Evolutionary conservation across 352 stramenopile genomes (phyloP), one percentile per base, ranked within the genome.

Genomic region (Thalassiosira allenii): DNA sequence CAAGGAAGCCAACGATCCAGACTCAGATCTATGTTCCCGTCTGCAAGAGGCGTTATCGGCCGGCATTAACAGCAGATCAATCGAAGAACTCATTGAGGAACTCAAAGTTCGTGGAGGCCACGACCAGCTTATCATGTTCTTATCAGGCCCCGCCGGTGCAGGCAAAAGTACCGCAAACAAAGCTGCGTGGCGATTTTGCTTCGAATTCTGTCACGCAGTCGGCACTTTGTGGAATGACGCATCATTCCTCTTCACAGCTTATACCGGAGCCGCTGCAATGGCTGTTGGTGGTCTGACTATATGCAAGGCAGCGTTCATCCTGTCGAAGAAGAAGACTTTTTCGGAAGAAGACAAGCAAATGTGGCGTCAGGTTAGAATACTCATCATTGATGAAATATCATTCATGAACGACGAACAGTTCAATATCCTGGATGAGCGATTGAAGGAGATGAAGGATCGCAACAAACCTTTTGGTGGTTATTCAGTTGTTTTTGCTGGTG

Each of bases 371-470:
- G 76, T 84, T 25, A 54, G 30, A 30, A 64, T 84, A 22, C 37
- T 84, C 14, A 52, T 84, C 11, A 63, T 79, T 49, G 76, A 84
- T 52, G 67, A 84, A 80, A 53, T 79, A 27, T 84, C 69, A n/a
- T 84, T 84, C 32, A 79, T 84, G 67, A 71, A 51, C 32, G 75
- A 79, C 25, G 20, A n/a, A 20, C 44, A 75, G 2, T 25, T 79
- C 11, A 0, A 83, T 43, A 85, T 86, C 54, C 59, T 93, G 12
- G 79, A 91, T 56, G 54, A 87, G 25, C 69, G 81, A 59, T 63
- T 93, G 44, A 91, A 91, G 61, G 51, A 90, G 40, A 44, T 44
- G 23, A 33, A 4, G 23, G 56, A 49, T 12, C 52, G 53, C 52
- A 71, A 5, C 12, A 54, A 75, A 22, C 67, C 20, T 29, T 84